A percentile compares a stretch with the other conserved stretches of the same genome.
Evolutionary conservation across 73 alveolate genomes (phyloP).

Genomic region (Uronychia setigera): DNA sequence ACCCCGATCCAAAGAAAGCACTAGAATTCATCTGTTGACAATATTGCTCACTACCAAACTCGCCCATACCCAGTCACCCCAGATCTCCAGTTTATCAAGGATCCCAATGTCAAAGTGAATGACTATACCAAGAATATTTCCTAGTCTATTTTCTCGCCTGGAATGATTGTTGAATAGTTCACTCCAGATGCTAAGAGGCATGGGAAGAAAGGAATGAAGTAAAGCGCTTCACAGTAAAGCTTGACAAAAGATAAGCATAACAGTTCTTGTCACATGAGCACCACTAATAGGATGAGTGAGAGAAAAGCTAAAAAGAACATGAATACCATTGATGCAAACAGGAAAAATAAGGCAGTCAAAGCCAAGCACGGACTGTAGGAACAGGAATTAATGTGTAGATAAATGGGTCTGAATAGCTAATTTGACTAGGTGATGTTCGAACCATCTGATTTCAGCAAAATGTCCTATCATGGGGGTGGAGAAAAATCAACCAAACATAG

Average conservation of each 20-base stretch:
- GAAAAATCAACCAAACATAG: neutral
- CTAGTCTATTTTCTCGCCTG: neutral
- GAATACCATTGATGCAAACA: neutral
- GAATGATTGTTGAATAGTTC: neutral
- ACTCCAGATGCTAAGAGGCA: neutral
- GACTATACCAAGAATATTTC: neutral
- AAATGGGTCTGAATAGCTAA: neutral
- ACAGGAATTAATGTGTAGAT: neutral
- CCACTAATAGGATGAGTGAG: neutral
- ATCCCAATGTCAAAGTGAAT: neutral
- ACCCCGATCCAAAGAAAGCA: too few relatives aligned
- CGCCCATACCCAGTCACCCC: slow-evolving; percentile 3
- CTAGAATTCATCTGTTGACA: too few relatives aligned
- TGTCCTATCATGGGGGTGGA: neutral
- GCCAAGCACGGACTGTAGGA: neutral
- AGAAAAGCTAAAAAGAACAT: neutral
- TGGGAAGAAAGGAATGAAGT: neutral
- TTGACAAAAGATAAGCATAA: neutral
- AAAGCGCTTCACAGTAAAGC: neutral
- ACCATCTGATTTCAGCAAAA: too few relatives aligned
- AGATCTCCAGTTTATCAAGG: neutral
- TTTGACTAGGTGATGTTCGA: neutral
- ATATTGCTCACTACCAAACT: too few relatives aligned
- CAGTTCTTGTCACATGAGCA: neutral
- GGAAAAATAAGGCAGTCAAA: neutral